Conservation (phyloP, 345 rosid genomes). For the Salix brachista region DNA sequence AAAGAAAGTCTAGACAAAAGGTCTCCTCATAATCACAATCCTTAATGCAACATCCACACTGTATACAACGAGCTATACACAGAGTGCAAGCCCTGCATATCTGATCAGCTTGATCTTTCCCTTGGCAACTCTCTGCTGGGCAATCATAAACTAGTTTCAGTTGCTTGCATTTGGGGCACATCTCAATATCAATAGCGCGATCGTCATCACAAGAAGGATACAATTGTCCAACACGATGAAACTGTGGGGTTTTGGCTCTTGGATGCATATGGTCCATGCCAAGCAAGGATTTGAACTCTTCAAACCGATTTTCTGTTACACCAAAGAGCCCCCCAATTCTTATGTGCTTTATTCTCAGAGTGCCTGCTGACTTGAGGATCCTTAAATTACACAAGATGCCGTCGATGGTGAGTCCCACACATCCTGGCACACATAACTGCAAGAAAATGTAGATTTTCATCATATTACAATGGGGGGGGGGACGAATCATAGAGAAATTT, state of each 20-base stretch:
- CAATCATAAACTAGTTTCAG: conserved; percentile 22
- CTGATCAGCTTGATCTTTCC: conserved; percentile 5
- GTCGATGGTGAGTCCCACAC: conserved; percentile 7
- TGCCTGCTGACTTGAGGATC: conserved; percentile 19
- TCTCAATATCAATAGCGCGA: conserved; percentile 21
- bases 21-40: conserved; percentile 22
- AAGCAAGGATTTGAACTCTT: conserved; percentile 20
- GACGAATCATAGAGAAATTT: not conserved
- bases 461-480: not conserved
- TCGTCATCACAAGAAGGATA: conserved; percentile 15
- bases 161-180: conserved; percentile 20
- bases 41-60: conserved; percentile 21
- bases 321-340: conserved; percentile 17
- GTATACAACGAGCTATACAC: conserved; percentile 20
- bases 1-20: conserved; percentile 14
- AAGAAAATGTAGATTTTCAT: not conserved
- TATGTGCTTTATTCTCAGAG: conserved; percentile 16
- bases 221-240: not conserved
- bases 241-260: conserved; percentile 10
- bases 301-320: conserved; percentile 14
- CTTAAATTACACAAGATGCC: conserved; percentile 12
- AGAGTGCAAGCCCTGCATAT: conserved; percentile 16
- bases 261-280: not conserved
- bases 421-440: conserved; percentile 26
- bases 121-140: conserved; percentile 21